Conservation (phyloP, 2,329 filamentous ascomycete species). For the Pestalotiopsis sp. region DNA sequence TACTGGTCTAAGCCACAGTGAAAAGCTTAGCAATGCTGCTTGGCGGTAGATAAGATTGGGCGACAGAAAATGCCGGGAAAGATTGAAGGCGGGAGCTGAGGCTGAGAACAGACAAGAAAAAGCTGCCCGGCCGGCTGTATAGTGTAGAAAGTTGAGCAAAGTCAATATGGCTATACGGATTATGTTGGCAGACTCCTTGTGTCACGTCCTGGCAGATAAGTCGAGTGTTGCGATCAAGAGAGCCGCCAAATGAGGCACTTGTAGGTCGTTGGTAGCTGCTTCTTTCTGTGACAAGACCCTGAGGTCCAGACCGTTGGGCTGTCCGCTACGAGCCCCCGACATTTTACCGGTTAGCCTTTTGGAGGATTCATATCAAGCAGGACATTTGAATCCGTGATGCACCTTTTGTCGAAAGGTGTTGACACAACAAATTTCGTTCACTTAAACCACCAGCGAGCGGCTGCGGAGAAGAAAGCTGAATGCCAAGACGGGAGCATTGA, state of each 20-base stretch:
- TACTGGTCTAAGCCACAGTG: constrained; percentile 2
- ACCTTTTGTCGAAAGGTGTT: too few relatives aligned
- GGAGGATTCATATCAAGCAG: not conserved
- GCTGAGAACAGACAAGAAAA: not conserved
- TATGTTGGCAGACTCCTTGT: too few relatives aligned
- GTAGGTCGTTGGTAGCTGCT: too few relatives aligned
- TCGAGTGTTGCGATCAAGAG: too few relatives aligned
- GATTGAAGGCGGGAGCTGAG: not conserved
- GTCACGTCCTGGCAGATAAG: too few relatives aligned
- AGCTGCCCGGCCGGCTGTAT: not conserved
- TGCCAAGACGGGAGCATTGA: too few relatives aligned
- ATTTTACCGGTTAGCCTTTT: constrained; percentile 10
- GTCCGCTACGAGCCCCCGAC: not conserved
- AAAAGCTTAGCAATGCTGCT: not conserved
- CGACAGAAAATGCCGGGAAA: not conserved
- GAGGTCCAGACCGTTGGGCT: too few relatives aligned
- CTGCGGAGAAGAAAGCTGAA: too few relatives aligned
- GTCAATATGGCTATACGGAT: too few relatives aligned
- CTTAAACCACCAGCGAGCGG: not conserved
- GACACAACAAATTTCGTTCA: not conserved
- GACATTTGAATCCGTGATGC: too few relatives aligned
- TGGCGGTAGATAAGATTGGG: not conserved
- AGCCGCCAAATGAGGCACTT: too few relatives aligned
- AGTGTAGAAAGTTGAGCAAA: not conserved
- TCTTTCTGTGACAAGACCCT: too few relatives aligned